A percentile compares a stretch with the other conserved stretches of the same genome.
Evolutionary conservation across 192 early-diverging fungal genomes (phyloP).

Genomic region (Gigaspora rosea): DNA sequence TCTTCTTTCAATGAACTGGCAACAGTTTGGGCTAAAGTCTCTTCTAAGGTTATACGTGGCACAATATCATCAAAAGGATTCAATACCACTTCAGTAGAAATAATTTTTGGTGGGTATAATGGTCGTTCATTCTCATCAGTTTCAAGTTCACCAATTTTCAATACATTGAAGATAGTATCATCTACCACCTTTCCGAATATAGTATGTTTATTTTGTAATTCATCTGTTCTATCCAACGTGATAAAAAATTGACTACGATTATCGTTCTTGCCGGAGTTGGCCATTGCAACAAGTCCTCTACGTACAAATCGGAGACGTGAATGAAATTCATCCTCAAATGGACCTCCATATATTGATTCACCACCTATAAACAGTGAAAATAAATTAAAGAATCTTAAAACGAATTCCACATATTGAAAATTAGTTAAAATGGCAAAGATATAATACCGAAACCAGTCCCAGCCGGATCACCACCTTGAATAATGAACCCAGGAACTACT

Average conservation of each 20-base stretch:
- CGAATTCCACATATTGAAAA: neutral
- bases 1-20: slow-evolving; percentile 41
- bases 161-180: slow-evolving; percentile 86
- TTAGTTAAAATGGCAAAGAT: neutral
- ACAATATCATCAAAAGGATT: slow-evolving; percentile 95
- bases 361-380: slow-evolving; percentile 59
- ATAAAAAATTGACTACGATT: slow-evolving; percentile 96
- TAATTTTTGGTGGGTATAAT: slow-evolving; percentile 70
- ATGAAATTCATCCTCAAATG: slow-evolving; percentile 92
- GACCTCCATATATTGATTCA: slow-evolving; percentile 80
- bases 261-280: slow-evolving; percentile 77
- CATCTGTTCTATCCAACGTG: slow-evolving; percentile 80
- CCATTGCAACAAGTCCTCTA: slow-evolving; percentile 88
- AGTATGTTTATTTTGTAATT: slow-evolving; percentile 87
- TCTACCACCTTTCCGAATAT: slow-evolving; percentile 93
- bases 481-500: slow-evolving; percentile 85
- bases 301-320: slow-evolving; percentile 86
- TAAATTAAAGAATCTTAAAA: neutral
- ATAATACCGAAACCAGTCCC: slow-evolving; percentile 64
- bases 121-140: slow-evolving; percentile 81
- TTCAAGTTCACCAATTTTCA: slow-evolving; percentile 84
- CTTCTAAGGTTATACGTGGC: slow-evolving; percentile 58
- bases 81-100: slow-evolving; percentile 63
- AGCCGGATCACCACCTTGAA: slow-evolving; percentile 94
- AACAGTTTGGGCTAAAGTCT: slow-evolving; percentile 34